A percentile compares a stretch with the other conserved stretches of the same genome.
These are phyloP conservation scores for Saksenaea vasiformis DNA, from an alignment of 371 early-diverging fungal species.

Conservation along the genomic window DNA sequence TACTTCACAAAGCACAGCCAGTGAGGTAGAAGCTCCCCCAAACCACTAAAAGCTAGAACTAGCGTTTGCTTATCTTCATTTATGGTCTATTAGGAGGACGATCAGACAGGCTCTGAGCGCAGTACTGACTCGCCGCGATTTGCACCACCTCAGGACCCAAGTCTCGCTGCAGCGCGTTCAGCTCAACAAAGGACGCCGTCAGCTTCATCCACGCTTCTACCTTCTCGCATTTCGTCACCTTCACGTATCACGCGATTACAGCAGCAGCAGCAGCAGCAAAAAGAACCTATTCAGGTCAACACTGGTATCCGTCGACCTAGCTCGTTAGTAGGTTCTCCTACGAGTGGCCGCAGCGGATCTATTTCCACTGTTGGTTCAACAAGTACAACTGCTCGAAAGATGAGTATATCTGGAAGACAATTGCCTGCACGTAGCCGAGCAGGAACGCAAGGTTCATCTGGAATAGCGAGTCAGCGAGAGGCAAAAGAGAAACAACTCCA, in stretches of 20 bases:
- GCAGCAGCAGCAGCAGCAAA: slow-evolving; percentile 17
- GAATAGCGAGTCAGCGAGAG: slow-evolving; percentile 13
- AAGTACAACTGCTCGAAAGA: slow-evolving; percentile 6
- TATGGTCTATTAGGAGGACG: background rate
- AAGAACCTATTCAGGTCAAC: slow-evolving; percentile 13
- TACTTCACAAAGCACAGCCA: background rate
- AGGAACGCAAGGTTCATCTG: slow-evolving; percentile 22
- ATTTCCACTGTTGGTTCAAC: slow-evolving; percentile 17
- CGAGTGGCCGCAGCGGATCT: slow-evolving; percentile 8
- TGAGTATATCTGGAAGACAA: slow-evolving; percentile 10
- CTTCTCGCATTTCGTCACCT: slow-evolving; percentile 32
- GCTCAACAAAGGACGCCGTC: slow-evolving; percentile 28
- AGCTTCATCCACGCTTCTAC: slow-evolving; percentile 28
- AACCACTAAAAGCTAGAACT: background rate
- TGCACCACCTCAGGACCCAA: slow-evolving; percentile 28
- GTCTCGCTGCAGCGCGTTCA: slow-evolving; percentile 28
- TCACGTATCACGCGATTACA: slow-evolving; percentile 21
- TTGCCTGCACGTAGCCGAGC: slow-evolving; percentile 20
- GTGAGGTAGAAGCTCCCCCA: background rate
- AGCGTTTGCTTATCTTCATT: background rate
- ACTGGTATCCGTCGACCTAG: slow-evolving; percentile 19
- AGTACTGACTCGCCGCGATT: slow-evolving; percentile 14
- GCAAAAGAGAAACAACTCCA: slow-evolving; percentile 22
- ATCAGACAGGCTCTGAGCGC: background rate
- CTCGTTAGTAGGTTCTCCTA: slow-evolving; percentile 14